Evolutionary conservation across 2,329 filamentous ascomycete species (phyloP).

Genomic region (Penicillium sp.): DNA sequence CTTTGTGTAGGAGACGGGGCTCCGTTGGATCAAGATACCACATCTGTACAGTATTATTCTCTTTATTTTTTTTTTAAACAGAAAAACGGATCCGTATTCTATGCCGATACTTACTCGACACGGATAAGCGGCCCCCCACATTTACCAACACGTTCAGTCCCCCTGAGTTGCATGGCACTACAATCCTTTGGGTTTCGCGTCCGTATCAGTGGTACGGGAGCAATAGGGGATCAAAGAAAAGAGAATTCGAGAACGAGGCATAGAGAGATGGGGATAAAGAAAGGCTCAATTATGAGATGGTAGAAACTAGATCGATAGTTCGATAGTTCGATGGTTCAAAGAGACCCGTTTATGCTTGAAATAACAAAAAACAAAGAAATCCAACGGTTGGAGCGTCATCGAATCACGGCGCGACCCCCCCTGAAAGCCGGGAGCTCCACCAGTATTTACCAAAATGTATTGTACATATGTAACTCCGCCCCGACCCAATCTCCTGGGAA

Average conservation of each 20-base stretch:
- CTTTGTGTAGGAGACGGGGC: neutral
- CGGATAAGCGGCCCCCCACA: conserved; percentile 9
- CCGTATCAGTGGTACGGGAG: conserved; percentile 5
- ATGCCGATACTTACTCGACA: conserved; percentile 10
- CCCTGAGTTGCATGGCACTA: conserved; percentile 7
- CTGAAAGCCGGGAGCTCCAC: conserved; percentile 7
- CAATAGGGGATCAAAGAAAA: neutral
- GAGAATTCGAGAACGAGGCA: too few species aligned
- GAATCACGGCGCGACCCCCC: conserved; percentile 8
- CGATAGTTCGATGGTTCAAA: neutral
- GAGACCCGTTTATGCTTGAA: neutral
- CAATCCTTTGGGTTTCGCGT: conserved; percentile 13
- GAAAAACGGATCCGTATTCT: neutral
- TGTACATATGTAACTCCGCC: conserved; percentile 9
- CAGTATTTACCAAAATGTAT: neutral
- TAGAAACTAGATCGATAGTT: neutral
- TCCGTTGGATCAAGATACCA: neutral
- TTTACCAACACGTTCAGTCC: conserved; percentile 16
- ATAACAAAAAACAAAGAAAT: neutral
- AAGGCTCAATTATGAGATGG: neutral
- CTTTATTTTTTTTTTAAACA: neutral
- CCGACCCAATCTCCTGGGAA: conserved; percentile 10
- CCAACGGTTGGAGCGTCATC: conserved; percentile 8
- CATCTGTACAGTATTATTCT: neutral
- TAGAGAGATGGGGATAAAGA: neutral